phyloP scores from a whole-genome alignment of 139 green algal genomes.

The Dunaliella primolecta region DNA sequence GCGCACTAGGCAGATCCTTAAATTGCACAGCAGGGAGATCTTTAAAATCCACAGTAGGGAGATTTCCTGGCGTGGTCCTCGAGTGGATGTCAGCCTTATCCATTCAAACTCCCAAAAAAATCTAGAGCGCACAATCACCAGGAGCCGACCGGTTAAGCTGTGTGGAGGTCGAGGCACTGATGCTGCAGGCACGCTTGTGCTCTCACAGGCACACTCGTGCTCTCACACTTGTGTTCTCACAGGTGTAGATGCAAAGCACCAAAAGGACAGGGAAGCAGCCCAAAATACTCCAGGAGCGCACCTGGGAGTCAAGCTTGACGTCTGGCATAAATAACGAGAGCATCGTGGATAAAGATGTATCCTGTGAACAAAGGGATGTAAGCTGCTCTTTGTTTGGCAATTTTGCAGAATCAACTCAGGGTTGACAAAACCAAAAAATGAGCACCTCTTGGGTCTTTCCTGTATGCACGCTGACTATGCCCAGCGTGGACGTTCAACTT shows the following conservation, averaged over 20 bases:
- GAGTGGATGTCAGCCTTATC: too few species aligned
- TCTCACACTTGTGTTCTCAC: neutral
- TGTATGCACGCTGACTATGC: too few species aligned
- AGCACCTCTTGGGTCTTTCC: too few species aligned
- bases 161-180: neutral
- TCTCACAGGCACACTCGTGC: neutral
- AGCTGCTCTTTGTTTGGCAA: neutral
- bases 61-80: too few species aligned
- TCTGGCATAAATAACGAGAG: conserved; percentile 57
- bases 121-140: neutral
- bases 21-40: too few species aligned
- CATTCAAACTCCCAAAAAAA: too few species aligned
- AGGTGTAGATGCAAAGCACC: too few species aligned
- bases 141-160: neutral
- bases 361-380: neutral
- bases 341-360: conserved; percentile 61
- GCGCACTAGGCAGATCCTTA: too few species aligned
- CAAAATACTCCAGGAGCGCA: too few species aligned
- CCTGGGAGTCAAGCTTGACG: conserved; percentile 57
- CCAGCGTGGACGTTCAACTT: too few species aligned
- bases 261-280: too few species aligned
- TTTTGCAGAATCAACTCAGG: neutral
- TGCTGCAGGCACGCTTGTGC: neutral
- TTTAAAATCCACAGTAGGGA: too few species aligned
- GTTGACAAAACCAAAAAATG: neutral